Base-by-base conservation (phyloP, 2,329 filamentous ascomycete species). In the Xylaria polymorpha region DNA sequence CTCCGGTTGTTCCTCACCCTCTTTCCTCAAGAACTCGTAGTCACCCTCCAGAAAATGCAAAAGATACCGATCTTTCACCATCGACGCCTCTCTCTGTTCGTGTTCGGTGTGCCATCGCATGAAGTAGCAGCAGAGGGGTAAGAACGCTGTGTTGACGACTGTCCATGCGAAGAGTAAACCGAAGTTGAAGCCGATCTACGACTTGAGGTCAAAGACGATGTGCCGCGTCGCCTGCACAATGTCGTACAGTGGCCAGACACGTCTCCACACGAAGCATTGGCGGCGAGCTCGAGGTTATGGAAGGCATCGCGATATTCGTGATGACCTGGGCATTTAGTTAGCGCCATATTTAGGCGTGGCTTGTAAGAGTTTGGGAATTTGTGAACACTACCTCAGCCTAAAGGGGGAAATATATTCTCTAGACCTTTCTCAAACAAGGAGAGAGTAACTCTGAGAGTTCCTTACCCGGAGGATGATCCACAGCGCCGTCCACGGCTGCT, bases 391-490 rank as follows among this genome's bases (percentile, higher is more conserved):
- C 25, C 25, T 29, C 3, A 29, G 25, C 25, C 25, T 29, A 29
- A 29, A 29, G 25, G 25, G 25, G 25, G 4, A 29, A 29, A 29
- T 29, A 29, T 29, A 29, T 29, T 4, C 25, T 29, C 25, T 29
- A 29, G 25, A 29, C 25, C 4, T 29, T 29, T 29, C 25, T 29
- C 2, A 29, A 29, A 29, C 25, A 29, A 29, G 25, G 25, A 29
- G 25, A 29, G 25, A 29, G 25, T 29, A 29, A 29, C 25, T 29
- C 25, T 4, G 25, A 29, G 25, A 29, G 25, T 29, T 29, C 25
- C 25, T 29, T 29, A 4, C 25, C 88, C 88, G 90, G 73, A 90
- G 91, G 65, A 91, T 90, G 1, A 92, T 79, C 84, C 89, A 92
- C 0, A 90, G 76, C 0, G 87, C 84, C 1, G 76, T 77, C 88